phyloP scores from a whole-genome alignment of 2,329 filamentous ascomycete species.

The Calonectria multiphialidica region DNA sequence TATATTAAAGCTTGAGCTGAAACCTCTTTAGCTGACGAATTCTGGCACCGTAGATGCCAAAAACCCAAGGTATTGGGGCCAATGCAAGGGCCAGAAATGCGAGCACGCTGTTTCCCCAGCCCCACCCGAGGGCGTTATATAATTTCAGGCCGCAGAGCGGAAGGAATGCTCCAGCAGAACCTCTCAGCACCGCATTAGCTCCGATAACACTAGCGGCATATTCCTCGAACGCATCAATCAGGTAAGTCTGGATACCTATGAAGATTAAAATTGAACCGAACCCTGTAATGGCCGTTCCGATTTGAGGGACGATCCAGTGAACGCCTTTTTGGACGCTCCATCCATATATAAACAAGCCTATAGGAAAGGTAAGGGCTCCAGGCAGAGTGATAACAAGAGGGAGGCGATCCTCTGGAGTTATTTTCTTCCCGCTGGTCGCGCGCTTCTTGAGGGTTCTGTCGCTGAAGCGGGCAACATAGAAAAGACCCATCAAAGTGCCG shows the following conservation, averaged over 20 bases:
- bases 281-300: neutral
- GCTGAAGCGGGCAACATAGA: constrained; percentile 30
- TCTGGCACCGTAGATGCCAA: constrained; percentile 14
- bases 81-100: constrained; percentile 57
- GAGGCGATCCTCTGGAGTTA: constrained; percentile 32
- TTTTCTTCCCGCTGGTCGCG: constrained; percentile 4
- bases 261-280: neutral
- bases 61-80: constrained; percentile 37
- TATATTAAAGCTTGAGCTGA: neutral
- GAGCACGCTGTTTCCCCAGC: constrained; percentile 49
- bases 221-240: constrained; percentile 41
- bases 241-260: constrained; percentile 60
- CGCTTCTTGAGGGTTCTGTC: constrained; percentile 30
- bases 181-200: constrained; percentile 33
- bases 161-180: neutral
- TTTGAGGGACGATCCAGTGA: neutral
- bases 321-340: constrained; percentile 40
- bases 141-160: neutral
- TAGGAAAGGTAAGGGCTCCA: constrained; percentile 27
- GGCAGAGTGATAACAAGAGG: constrained; percentile 31
- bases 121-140: neutral
- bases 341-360: constrained; percentile 35
- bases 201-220: constrained; percentile 41
- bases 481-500: constrained; percentile 34
- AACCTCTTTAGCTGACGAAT: neutral